Conservation (phyloP, 805 yeast species). For the Saccharomycopsis olivae region DNA sequence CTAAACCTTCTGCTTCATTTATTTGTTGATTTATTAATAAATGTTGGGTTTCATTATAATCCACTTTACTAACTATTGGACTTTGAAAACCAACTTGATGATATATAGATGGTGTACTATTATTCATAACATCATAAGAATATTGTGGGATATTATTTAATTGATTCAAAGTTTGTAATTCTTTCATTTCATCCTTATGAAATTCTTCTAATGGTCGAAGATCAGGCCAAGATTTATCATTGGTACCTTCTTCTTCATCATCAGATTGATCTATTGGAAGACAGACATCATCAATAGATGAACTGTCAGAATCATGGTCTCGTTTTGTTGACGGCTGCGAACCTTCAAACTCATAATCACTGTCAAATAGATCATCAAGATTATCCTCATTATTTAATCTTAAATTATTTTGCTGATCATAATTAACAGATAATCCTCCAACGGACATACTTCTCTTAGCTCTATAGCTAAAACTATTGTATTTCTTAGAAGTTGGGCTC, state of each 20-base stretch:
- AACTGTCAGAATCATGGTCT: slow-evolving; percentile 30
- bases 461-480: slow-evolving; percentile 7
- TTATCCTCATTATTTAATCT: slow-evolving; percentile 2
- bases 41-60: slow-evolving; percentile 6
- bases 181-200: slow-evolving; percentile 54
- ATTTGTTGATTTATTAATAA: slow-evolving; percentile 21
- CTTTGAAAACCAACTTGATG: slow-evolving; percentile 12
- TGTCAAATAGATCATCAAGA: slow-evolving; percentile 15
- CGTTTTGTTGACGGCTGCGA: slow-evolving; percentile 10
- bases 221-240: slow-evolving; percentile 70
- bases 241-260: slow-evolving; percentile 21
- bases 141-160: slow-evolving; percentile 1
- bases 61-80: slow-evolving; percentile 16
- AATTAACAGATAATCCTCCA: not conserved
- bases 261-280: slow-evolving; percentile 58
- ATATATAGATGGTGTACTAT: not conserved
- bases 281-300: slow-evolving; percentile 87
- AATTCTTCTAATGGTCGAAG: slow-evolving; percentile 63
- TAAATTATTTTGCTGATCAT: slow-evolving; percentile 1
- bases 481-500: not conserved
- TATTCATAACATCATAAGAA: not conserved
- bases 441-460: slow-evolving; percentile 8
- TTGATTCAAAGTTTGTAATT: slow-evolving; percentile 21
- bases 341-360: slow-evolving; percentile 14
- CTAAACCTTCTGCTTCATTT: slow-evolving; percentile 44